Evolutionary conservation across 208 protist species (phyloP), one percentile per base, ranked within the genome.

Genomic region (Vickermania ingenoplastis): DNA sequence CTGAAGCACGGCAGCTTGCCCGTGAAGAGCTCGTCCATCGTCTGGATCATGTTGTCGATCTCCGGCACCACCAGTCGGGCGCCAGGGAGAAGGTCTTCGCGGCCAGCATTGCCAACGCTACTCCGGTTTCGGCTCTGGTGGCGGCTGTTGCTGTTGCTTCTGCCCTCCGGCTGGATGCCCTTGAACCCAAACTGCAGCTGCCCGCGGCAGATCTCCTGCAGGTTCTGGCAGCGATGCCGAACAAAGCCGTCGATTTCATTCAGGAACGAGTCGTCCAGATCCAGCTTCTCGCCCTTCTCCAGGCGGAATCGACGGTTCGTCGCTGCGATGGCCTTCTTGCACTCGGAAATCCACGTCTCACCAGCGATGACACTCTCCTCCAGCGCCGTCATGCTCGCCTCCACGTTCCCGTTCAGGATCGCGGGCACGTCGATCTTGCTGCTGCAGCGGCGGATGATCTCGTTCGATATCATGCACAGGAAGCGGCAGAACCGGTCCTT

Each of bases 181-280:
- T 91, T 91, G 65, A 93, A 88, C 25, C 93, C 91, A 68, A 99
- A 98, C 80, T 99, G 97, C 26, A 97, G 67, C 65, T 98, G 97
- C 5, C 92, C 95, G 36, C 95, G 81, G 71, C 97, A 99, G 55
- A 99, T 97, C 59, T 98, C 95, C 14, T 95, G 79, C 59, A 99
- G 69, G 75, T 99, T 97, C 31, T 89, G 77, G 76, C 97, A 99
- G 45, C 97, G 83, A 74, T 98, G 95, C 53, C 96, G 87, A 49
- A 98, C 89, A 59, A 99, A 99, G 57, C 96, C 97, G 61, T 98
- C 95, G 71, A 99, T 97, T 67, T 98, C 96, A 61, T 97, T 96
- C 53, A 98, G 85, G 55, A 99, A 95, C 11, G 78, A 86, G 36
- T 95, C 95, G 61, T 93, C 90, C 26, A 96, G 67, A 52, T 98